Evolutionary conservation across 1,284 basidiomycete genomes (phyloP), one percentile per base, ranked within the genome.

Genomic region (Cutaneotrichosporon daszewskae): DNA sequence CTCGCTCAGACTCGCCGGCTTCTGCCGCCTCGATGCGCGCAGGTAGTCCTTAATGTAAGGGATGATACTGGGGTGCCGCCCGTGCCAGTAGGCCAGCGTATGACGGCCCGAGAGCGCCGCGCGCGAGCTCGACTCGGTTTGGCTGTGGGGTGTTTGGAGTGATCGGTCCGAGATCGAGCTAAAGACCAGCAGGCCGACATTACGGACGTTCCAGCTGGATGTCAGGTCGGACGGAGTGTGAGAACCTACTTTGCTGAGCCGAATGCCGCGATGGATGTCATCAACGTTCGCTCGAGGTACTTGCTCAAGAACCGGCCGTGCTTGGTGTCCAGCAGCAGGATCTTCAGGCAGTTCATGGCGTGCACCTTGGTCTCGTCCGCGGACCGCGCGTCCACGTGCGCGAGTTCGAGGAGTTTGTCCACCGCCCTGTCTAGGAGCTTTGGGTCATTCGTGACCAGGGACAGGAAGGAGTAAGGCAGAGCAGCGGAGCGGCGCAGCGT

Each of bases 121-220:
- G 17, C 55, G 47, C 10, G 55, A 60, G 22, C 45, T 55, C 25
- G 47, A 60, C 27, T 49, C 53, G 32, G 60, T 62, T 37, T 64
- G 61, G 10, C 55, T 52, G 32, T 57, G 44, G 1, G 51, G 44
- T 12, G 59, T 54, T 3, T 47, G 50, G 19, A 69, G 51, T 17
- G 62, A 61, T 12, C 67, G 60, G 35, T 65, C 59, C 2, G 66
- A 55, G 14, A 71, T 49, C 1, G 66, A 64, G 0, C 68, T 65
- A 45, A 70, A 68, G 3, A 72, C 56, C 37, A 72, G 63, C 5
- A 71, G 46, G 10, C 66, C 68, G 29, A 66, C 65, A 42, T 72
- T 72, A 7, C 67, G 55, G 2, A 72, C 68, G 38, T 66, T 70
- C 70, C 70, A 72, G 50, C 68, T 72, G 38, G 13, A 20, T 14